Evolutionary conservation across 345 rosid species (phyloP).

Genomic region (Trapa bicornis): DNA sequence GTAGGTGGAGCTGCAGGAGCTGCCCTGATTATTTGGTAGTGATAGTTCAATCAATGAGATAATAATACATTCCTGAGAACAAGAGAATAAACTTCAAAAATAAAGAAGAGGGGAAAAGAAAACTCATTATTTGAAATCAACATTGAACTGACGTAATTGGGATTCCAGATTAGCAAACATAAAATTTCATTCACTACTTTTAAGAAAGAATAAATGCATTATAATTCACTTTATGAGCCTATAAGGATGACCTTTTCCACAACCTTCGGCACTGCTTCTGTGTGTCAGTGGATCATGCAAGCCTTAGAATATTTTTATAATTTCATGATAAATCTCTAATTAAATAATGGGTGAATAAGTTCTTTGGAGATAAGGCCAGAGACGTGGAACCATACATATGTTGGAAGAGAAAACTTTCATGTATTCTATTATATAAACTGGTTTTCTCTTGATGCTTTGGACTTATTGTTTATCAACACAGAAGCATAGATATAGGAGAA

Average conservation of each 20-base stretch:
- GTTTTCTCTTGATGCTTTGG: neutral
- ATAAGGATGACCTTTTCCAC: neutral
- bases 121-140: neutral
- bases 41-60: neutral
- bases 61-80: neutral
- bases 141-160: neutral
- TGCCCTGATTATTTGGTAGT: too few species aligned
- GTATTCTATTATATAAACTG: neutral
- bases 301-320: neutral
- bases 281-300: neutral
- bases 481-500: neutral
- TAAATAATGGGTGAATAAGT: neutral
- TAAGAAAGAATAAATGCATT: neutral
- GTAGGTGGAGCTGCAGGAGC: too few species aligned
- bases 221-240: neutral
- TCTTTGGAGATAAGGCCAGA: neutral
- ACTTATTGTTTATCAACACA: neutral
- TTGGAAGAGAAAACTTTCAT: neutral
- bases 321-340: neutral
- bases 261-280: neutral
- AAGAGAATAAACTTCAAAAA: too few species aligned
- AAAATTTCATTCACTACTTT: neutral
- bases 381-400: neutral
- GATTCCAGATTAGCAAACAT: neutral
- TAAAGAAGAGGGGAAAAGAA: too few species aligned